Base-by-base conservation (phyloP, 768 basidiomycete species). In the Calocera viscosa region DNA sequence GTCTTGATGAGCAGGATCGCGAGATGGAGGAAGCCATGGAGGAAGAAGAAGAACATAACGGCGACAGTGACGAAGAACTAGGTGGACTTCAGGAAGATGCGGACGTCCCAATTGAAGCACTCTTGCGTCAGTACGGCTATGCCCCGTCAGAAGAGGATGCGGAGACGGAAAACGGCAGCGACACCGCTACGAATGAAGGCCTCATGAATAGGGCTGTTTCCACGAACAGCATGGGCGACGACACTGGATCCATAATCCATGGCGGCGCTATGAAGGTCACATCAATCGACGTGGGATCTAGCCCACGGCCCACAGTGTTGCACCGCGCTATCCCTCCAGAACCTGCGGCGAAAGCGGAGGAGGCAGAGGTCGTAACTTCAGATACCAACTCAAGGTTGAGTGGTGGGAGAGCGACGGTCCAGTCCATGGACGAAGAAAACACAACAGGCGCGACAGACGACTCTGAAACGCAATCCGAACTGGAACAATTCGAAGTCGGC, bases 21-120 rank as follows among this genome's bases (percentile, higher is more conserved):
- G 79, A 76, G 32, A 75, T 77, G 32, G 73, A 76, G 70, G 43
- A 68, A 60, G 68, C 74, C 65, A 73, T 76, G 17, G 81, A 82
- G 65, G 79, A 78, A 14, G 77, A 78, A 38, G 70, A 75, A 64
- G 78, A 77, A 38, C 78, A 75, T 0, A 81, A 77, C 26, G 79
- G 78, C 16, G 78, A 77, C 5, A 73, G 1, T 41, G 75, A 77
- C 33, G 74, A 72, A 47, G 77, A 78, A 68, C 76, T 78, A 69
- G 75, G 73, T 17, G 78, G 76, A 0, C 70, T 80, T 2, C 67
- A 74, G 34, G 74, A 74, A 7, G 78, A 80, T 68, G 78, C 77
- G 1, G 76, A 79, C 65, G 64, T 80, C 33, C 77, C 78, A 1
- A 77, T 79, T 49, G 78, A 79, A 63, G 77, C 77, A 69, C 69